These are phyloP conservation scores for Ogataea allantospora DNA, from an alignment of 805 yeast species.

Conservation along the genomic window DNA sequence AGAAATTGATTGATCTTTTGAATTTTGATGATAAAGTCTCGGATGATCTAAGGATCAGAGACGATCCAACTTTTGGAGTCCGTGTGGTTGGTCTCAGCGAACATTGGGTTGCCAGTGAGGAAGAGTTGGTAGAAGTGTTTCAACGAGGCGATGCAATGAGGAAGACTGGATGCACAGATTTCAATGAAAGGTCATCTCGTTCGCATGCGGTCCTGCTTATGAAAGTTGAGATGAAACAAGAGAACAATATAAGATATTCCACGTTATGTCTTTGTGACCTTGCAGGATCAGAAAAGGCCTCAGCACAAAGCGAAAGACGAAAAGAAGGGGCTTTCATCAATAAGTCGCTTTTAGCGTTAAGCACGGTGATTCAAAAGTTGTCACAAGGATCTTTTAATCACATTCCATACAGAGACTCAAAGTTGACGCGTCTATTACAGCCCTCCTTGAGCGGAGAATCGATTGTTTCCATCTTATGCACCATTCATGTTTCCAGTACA, in stretches of 20 bases:
- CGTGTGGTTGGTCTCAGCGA: constrained; percentile 72
- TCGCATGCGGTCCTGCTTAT: constrained; percentile 88
- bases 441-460: constrained; percentile 90
- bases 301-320: constrained; percentile 72
- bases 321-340: constrained; percentile 94
- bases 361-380: constrained; percentile 86
- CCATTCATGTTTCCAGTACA: constrained; percentile 65
- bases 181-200: constrained; percentile 81
- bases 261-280: constrained; percentile 86
- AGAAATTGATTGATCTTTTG: constrained; percentile 75
- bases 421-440: constrained; percentile 83
- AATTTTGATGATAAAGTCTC: constrained; percentile 36
- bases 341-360: constrained; percentile 83
- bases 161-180: constrained; percentile 86
- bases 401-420: constrained; percentile 91
- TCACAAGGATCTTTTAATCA: constrained; percentile 45
- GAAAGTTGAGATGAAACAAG: constrained; percentile 47
- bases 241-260: constrained; percentile 43
- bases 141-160: constrained; percentile 70
- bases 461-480: constrained; percentile 80
- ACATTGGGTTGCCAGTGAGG: constrained; percentile 51
- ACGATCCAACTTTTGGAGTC: constrained; percentile 70
- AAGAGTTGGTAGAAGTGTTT: constrained; percentile 60
- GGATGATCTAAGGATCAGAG: constrained; percentile 72
- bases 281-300: constrained; percentile 95